Base-by-base conservation (phyloP, 2,329 filamentous ascomycete genomes). In the Alternaria incomplexa region DNA sequence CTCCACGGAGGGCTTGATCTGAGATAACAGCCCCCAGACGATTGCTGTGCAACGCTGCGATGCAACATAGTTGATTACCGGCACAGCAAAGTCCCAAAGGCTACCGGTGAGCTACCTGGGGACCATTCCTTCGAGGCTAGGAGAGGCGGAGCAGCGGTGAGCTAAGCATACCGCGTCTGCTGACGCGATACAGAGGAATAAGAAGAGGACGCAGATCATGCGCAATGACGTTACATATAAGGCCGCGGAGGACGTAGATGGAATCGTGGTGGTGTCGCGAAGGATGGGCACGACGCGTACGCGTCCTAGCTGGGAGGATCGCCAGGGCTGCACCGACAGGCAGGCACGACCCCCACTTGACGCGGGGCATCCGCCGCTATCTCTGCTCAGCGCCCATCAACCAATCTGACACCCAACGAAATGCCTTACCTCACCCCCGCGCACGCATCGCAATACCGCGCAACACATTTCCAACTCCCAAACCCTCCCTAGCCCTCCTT, bases 321-420 rank as follows among this genome's bases (percentile, higher is more conserved):
- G 58, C 56, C 58, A 56, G 45, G 20, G 44, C 44, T 45, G 1
- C 44, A 47, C 9, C 17, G 11, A 8, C 30, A 47, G 2, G 10
- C 45, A 53, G 54, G 51, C 44, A 45, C 56, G 25, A 20, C 59
- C 59, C 65, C 66, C 66, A 64, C 65, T 48, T 43, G 28, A 57
- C 60, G 67, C 60, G 68, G 68, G 68, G 68, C 58, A 66, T 61
- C 50, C 44, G 44, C 64, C 65, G 55, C 58, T 63, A 65, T 59
- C 63, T 59, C 52, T 54, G 57, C 56, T 8, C 46, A 48, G 11
- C 62, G 15, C 47, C 20, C 20, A 52, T 4, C 48, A 51, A 56
- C 61, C 32, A 65, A 66, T 65, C 65, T 65, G 22, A 64, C 62
- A 44, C 12, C 30, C 40, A 28, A 55, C 58, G 45, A 62, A 56